phyloP scores from a whole-genome alignment of 768 basidiomycete species.

The Phallus indusiatus region DNA sequence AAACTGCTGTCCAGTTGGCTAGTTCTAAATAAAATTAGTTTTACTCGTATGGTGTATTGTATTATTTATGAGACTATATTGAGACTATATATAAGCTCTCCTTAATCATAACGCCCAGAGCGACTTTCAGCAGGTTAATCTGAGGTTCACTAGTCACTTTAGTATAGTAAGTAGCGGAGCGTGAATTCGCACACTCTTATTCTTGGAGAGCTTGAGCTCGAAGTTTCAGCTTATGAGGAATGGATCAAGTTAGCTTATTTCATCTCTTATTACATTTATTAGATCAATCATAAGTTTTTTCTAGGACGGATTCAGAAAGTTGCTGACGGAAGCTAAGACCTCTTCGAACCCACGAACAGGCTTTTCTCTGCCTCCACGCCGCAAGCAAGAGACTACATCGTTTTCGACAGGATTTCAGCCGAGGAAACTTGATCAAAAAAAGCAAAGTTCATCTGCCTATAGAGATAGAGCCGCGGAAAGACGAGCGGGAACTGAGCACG shows the following conservation, averaged over 20 bases:
- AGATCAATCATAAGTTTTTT: background rate
- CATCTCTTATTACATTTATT: background rate
- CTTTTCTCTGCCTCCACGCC: background rate
- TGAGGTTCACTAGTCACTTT: no score
- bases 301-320: constrained; percentile 2
- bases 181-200: background rate
- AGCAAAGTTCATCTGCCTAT: constrained; percentile 42
- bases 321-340: background rate
- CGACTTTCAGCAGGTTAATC: no score
- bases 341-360: background rate
- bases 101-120: background rate
- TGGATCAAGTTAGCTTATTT: background rate
- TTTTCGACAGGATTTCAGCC: constrained; percentile 71
- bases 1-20: constrained; percentile 72
- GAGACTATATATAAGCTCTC: background rate
- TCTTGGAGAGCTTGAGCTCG: background rate
- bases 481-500: constrained; percentile 56
- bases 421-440: constrained; percentile 55
- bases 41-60: no score
- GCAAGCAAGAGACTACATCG: constrained; percentile 14
- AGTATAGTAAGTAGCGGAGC: background rate
- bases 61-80: background rate
- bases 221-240: background rate
- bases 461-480: constrained; percentile 73
- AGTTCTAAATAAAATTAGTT: constrained; percentile 3